Percentiles rank a stretch among this genome's conserved stretches.
These are phyloP conservation scores for Aspergillus calidoustus DNA, from an alignment of 2,329 filamentous ascomycete species.

Conservation along the genomic window DNA sequence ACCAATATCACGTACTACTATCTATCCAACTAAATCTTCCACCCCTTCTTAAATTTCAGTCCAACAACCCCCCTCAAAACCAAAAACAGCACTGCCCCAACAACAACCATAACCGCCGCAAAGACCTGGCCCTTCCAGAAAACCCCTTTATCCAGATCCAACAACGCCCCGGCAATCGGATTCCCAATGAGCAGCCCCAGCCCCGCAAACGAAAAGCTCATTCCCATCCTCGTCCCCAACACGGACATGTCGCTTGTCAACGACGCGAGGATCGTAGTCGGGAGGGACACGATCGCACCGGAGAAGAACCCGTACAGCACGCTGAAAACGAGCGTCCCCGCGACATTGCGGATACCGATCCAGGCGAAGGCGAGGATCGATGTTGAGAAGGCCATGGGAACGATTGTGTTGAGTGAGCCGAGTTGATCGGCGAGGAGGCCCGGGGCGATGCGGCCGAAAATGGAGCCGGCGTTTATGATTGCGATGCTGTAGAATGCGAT, in stretches of 20 bases:
- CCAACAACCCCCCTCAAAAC: neutral
- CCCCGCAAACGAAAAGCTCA: conserved; percentile 38
- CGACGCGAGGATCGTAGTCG: conserved; percentile 40
- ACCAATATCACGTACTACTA: too few species aligned
- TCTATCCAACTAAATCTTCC: neutral
- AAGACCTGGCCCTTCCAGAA: neutral
- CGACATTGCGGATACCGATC: conserved; percentile 32
- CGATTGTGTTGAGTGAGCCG: conserved; percentile 52
- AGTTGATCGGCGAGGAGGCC: conserved; percentile 56
- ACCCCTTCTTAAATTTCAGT: neutral
- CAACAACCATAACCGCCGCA: neutral
- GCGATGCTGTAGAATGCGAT: neutral
- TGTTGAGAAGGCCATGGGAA: conserved; percentile 33
- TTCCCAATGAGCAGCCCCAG: conserved; percentile 31
- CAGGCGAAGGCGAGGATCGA: conserved; percentile 40
- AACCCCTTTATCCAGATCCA: neutral
- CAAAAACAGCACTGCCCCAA: neutral
- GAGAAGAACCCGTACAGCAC: conserved; percentile 47
- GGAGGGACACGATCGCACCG: conserved; percentile 46
- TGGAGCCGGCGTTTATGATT: conserved; percentile 53
- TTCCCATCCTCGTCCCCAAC: conserved; percentile 49
- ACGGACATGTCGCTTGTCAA: conserved; percentile 35
- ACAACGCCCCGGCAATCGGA: conserved; percentile 25
- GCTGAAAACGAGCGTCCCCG: conserved; percentile 38
- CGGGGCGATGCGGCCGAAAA: conserved; percentile 57